Evolutionary conservation across 352 stramenopile genomes (phyloP), one percentile per base, ranked within the genome.

Genomic region (Phytophthora idaei): DNA sequence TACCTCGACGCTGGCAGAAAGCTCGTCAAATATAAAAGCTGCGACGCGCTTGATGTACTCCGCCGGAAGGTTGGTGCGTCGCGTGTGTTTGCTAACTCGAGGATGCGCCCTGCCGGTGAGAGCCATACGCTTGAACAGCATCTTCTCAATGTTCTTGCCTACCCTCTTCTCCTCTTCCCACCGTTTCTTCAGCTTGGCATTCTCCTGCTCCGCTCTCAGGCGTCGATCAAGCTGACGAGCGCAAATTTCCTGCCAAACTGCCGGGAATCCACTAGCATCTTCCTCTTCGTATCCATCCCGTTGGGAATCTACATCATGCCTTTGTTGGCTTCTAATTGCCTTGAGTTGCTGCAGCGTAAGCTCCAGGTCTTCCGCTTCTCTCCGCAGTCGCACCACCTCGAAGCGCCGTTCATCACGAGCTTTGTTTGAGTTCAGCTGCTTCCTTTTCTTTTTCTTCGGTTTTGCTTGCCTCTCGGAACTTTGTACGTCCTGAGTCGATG

Each of bases 1-100:
- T 4, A 69, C 71, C 9, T 84, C 73, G 5, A 77, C 69, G 39
- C 76, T 69, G 6, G 66, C 61, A 17, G 71, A 56, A 4, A 80
- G 56, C 17, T 80, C 72, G 9, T 77, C 68, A 28, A 77, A 77
- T 48, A 79, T 79, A 12, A 70, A 73, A 4, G 60, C 64, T 14
- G 62, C 55, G 15, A 69, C 61, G 14, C 61, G 61, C 36, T 64
- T 69, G 54, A 69, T 64, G 36, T 64, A 69, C 7, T 64, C 61
- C 25, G 28, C 61, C 10, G 61, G 61, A 6, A 69, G 37, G 25
- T 39, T 57, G 5, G 53, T 69, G 1, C 61, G 34, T 4, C 53
- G 12, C 3, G 61, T 69, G 44, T 69, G 61, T 15, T 69, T 69
- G 11, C 53, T 69, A 3, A 28, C 48, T 44, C 51, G 53, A 14